Evolutionary conservation across 1,139 yeast genomes (phyloP).

Genomic region (Lodderomyces oxycetoniae): DNA sequence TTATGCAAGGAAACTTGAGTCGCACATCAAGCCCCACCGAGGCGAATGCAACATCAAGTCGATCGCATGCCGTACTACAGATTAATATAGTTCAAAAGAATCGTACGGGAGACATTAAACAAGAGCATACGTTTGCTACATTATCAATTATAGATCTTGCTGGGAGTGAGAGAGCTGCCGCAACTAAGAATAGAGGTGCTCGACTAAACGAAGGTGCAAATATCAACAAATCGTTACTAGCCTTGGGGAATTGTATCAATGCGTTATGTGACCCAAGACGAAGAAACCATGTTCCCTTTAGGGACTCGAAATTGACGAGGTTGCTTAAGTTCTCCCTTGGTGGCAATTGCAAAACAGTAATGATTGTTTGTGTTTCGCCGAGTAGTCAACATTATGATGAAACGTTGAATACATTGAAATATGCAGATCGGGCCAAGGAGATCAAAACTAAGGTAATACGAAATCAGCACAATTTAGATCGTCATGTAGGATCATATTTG

Average conservation of each 20-base stretch:
- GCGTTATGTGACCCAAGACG: constrained; percentile 75
- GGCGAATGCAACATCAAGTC: constrained; percentile 83
- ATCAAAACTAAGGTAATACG: constrained; percentile 77
- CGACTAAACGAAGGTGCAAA: constrained; percentile 87
- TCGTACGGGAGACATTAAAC: constrained; percentile 58
- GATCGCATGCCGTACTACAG: constrained; percentile 91
- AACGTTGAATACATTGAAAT: constrained; percentile 81
- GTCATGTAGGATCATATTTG: constrained; percentile 84
- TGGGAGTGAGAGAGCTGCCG: constrained; percentile 91
- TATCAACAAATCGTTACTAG: constrained; percentile 62
- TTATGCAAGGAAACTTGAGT: constrained; percentile 65
- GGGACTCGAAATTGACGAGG: constrained; percentile 86
- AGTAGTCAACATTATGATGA: constrained; percentile 85
- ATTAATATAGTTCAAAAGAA: constrained; percentile 64
- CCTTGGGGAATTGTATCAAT: constrained; percentile 90
- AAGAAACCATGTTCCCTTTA: constrained; percentile 75
- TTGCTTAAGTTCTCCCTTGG: constrained; percentile 86
- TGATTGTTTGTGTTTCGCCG: constrained; percentile 93
- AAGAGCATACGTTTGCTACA: constrained; percentile 72
- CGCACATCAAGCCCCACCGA: constrained; percentile 85
- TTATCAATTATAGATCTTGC: constrained; percentile 86
- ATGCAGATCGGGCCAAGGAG: constrained; percentile 87
- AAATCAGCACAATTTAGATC: constrained; percentile 70
- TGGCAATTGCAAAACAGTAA: constrained; percentile 89
- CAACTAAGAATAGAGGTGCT: constrained; percentile 77